Evolutionary conservation across 805 yeast genomes (phyloP).

Genomic region (Saccharomycopsis selenospora): DNA sequence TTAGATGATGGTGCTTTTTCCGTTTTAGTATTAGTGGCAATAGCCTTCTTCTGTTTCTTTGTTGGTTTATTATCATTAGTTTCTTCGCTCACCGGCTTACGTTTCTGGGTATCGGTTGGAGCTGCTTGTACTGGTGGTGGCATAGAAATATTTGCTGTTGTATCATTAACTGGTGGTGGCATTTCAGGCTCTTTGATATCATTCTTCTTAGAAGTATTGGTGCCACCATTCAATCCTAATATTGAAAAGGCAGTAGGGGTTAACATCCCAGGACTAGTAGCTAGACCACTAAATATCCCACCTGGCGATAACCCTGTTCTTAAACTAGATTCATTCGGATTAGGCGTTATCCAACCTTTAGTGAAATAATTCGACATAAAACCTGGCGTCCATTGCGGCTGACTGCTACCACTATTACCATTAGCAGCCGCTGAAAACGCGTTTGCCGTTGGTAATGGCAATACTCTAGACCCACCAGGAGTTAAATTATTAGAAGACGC

Average conservation of each 20-base stretch:
- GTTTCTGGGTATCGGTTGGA: not conserved
- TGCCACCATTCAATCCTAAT: constrained; percentile 8
- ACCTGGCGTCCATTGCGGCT: constrained; percentile 5
- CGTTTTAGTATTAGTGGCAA: not conserved
- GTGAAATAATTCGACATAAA: not conserved
- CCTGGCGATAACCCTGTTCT: constrained; percentile 72
- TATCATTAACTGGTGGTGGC: not conserved
- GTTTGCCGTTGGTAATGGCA: constrained; percentile 41
- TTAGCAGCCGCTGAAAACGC: not conserved
- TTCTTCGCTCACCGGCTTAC: not conserved
- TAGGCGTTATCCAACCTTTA: constrained; percentile 30
- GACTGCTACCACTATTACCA: not conserved
- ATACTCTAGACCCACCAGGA: constrained; percentile 49
- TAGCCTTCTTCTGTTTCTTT: constrained; percentile 3
- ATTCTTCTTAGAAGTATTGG: not conserved
- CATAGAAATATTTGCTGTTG: too few species aligned
- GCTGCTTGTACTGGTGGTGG: not conserved
- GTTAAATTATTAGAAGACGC: constrained; percentile 45
- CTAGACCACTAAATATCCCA: constrained; percentile 34
- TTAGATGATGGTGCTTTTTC: constrained; percentile 10
- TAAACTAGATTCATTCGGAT: constrained; percentile 69
- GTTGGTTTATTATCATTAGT: not conserved
- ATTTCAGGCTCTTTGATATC: not conserved
- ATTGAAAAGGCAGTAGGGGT: constrained; percentile 39
- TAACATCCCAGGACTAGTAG: constrained; percentile 36